A percentile compares a stretch with the other conserved stretches of the same genome.
These are phyloP conservation scores for Fraxinus velutina DNA, from an alignment of 305 asterid genomes.

Conservation along the genomic window DNA sequence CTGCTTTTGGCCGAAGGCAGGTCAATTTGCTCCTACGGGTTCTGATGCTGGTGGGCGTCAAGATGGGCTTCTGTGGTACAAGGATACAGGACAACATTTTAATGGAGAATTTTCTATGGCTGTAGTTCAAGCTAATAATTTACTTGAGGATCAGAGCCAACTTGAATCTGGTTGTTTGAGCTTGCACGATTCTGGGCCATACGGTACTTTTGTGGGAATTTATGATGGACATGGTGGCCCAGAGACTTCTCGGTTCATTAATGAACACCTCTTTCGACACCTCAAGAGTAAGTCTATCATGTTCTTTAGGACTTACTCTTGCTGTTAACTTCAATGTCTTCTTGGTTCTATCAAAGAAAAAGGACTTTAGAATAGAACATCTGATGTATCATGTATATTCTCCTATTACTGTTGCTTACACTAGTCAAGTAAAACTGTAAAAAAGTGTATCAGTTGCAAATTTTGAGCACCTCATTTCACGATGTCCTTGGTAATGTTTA, in stretches of 20 bases:
- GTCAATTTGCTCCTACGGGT: conserved; percentile 46
- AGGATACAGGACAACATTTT: conserved; percentile 76
- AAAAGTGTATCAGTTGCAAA: not conserved
- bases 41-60: conserved; percentile 72
- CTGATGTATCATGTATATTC: not conserved
- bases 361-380: conserved; percentile 9
- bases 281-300: conserved; percentile 62
- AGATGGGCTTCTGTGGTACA: conserved; percentile 91
- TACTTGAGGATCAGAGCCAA: conserved; percentile 92
- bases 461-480: not conserved
- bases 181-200: conserved; percentile 67
- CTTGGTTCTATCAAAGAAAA: conserved; percentile 5
- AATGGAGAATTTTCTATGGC: conserved; percentile 96
- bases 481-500: not conserved
- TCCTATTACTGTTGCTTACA: not conserved
- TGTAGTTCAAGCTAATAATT: conserved; percentile 92
- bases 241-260: conserved; percentile 76
- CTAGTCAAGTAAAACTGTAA: not conserved
- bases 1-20: conserved; percentile 79
- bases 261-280: conserved; percentile 68
- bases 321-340: not conserved
- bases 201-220: conserved; percentile 82
- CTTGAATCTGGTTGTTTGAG: conserved; percentile 83
- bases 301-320: not conserved
- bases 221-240: conserved; percentile 96